These are phyloP conservation scores for Paspalum vaginatum DNA, from an alignment of 176 grass and related monocot genomes.

Conservation along the genomic window DNA sequence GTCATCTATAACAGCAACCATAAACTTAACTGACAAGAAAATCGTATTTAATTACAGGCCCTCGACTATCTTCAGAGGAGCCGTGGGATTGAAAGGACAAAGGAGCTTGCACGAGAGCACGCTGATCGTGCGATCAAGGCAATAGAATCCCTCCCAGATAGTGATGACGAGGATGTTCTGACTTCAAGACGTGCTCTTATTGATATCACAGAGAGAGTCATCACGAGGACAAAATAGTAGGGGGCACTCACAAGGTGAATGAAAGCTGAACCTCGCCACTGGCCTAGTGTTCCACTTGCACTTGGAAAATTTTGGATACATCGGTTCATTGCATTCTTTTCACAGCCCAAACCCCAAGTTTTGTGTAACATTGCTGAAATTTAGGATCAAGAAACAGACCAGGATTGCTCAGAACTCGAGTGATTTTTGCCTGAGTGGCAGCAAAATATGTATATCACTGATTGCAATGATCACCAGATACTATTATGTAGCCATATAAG, in stretches of 20 bases:
- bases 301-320: slow-evolving; percentile 48
- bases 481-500: slow-evolving; percentile 38
- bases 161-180: slow-evolving; percentile 79
- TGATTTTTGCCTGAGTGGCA: slow-evolving; percentile 31
- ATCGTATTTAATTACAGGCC: slow-evolving; percentile 51
- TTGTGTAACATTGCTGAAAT: slow-evolving; percentile 36
- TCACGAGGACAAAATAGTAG: slow-evolving; percentile 74
- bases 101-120: slow-evolving; percentile 67
- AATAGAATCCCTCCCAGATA: slow-evolving; percentile 75
- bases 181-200: slow-evolving; percentile 75
- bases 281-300: slow-evolving; percentile 29
- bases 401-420: slow-evolving; percentile 17
- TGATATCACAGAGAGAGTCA: slow-evolving; percentile 71
- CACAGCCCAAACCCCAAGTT: slow-evolving; percentile 30
- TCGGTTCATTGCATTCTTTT: slow-evolving; percentile 54
- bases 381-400: slow-evolving; percentile 10
- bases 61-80: slow-evolving; percentile 74
- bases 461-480: slow-evolving; percentile 30
- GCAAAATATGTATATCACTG: slow-evolving; percentile 30
- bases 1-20: neutral
- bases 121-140: slow-evolving; percentile 65
- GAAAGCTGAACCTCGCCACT: slow-evolving; percentile 19
- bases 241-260: slow-evolving; percentile 13
- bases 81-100: slow-evolving; percentile 74
- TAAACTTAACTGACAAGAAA: slow-evolving; percentile 16